Conservation (phyloP, 179 eudicot genomes). For the Silene coronaria region DNA sequence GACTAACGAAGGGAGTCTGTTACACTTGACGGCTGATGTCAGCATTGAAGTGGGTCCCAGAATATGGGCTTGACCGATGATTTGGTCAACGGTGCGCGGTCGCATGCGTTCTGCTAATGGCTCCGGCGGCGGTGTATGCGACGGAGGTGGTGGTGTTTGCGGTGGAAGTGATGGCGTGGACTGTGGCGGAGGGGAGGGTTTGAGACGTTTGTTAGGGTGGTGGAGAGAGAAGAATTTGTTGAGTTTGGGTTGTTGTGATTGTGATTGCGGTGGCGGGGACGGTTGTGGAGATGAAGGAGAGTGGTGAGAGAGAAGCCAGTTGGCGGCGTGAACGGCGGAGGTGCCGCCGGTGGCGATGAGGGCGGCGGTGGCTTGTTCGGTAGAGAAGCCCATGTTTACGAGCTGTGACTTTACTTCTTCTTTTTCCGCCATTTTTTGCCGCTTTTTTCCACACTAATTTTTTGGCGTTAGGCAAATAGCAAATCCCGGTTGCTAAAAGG, state of each 20-base stretch:
- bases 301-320: slow-evolving; percentile 61
- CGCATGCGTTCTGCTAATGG: slow-evolving; percentile 77
- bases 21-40: slow-evolving; percentile 42
- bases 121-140: slow-evolving; percentile 8
- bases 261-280: slow-evolving; percentile 37
- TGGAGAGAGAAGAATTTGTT: slow-evolving; percentile 21
- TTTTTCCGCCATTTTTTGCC: slow-evolving; percentile 13
- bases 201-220: slow-evolving; percentile 30
- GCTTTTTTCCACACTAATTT: not conserved
- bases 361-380: slow-evolving; percentile 47
- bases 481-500: too few species aligned
- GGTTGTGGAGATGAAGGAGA: slow-evolving; percentile 20
- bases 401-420: slow-evolving; percentile 37
- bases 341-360: slow-evolving; percentile 53
- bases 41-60: slow-evolving; percentile 43
- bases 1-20: slow-evolving; percentile 57
- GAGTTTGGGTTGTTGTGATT: slow-evolving; percentile 18
- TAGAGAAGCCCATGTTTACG: slow-evolving; percentile 64
- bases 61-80: slow-evolving; percentile 76
- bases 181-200: not conserved
- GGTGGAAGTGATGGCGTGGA: not conserved
- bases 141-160: not conserved
- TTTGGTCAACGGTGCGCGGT: slow-evolving; percentile 45
- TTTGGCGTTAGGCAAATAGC: too few species aligned
- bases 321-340: slow-evolving; percentile 47